Evolutionary conservation across 805 yeast species (phyloP), one percentile per base, ranked within the genome.

Genomic region (Kodamaea jinghongensis): DNA sequence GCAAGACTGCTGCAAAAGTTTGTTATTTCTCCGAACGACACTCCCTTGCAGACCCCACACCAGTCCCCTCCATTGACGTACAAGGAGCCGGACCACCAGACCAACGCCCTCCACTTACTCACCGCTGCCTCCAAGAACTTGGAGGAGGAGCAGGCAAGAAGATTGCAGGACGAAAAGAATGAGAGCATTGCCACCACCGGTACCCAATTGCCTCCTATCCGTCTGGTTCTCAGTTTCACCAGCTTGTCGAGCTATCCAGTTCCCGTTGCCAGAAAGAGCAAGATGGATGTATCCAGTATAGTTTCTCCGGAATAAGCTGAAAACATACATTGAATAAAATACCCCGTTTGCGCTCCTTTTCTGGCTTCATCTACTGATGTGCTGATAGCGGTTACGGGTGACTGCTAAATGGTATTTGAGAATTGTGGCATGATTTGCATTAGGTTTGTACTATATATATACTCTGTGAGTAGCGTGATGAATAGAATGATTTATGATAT

Each of bases 1-100:
- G 29, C 23, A 10, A 32, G 16, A n/a, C 35, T 16, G 25, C 37
- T 34, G 28, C 36, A 34, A 23, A 38, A 39, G 34, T 44, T 44
- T 34, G 39, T 34, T 26, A 42, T 45, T 13, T 48, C 67, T 12
- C 67, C 76, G 33, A 60, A 57, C 37, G 77, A 71, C 10, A 74
- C 79, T 5, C 79, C 79, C 8, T 47, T 73, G 29, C 73, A 70
- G 42, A 74, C 78, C 0, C 77, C 77, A 10, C 49, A 65, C 20
- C 78, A 74, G 40, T 66, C 75, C 34, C 36, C 41, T 17, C 28
- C 32, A 26, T 44, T 30, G n/a, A n/a, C 23, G 25, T 26, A 29
- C 32, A 27, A 17, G 20, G 32, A 14, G 31, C 38, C 31, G 34
- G 51, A 42, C 3, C 41, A 43, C 25, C 30, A 29, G 16, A 30